These are phyloP conservation scores for Malassezia equina DNA, from an alignment of 1,284 basidiomycete genomes.

Conservation along the genomic window DNA sequence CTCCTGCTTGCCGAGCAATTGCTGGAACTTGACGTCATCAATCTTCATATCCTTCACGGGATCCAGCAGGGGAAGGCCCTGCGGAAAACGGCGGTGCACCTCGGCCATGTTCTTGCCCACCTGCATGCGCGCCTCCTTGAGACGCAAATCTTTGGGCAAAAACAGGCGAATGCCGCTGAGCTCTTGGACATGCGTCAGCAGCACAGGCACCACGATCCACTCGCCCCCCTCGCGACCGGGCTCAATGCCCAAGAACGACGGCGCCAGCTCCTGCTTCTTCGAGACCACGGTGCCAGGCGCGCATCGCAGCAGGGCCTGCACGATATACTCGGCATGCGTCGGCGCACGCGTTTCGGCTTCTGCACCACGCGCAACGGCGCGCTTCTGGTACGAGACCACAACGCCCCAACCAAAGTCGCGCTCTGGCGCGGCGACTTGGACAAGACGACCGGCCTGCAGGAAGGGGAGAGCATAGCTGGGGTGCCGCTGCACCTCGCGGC, in stretches of 20 bases:
- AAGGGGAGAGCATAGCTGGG: slow-evolving; percentile 88
- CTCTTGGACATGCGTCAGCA: slow-evolving; percentile 74
- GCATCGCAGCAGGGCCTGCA: slow-evolving; percentile 85
- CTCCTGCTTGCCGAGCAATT: slow-evolving; percentile 52
- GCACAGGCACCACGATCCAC: slow-evolving; percentile 76
- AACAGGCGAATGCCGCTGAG: slow-evolving; percentile 79
- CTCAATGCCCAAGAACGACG: slow-evolving; percentile 20
- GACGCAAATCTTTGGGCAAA: slow-evolving; percentile 79
- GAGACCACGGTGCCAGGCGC: slow-evolving; percentile 59
- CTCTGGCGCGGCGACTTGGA: slow-evolving; percentile 74
- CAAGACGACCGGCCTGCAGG: slow-evolving; percentile 78
- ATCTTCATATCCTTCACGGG: slow-evolving; percentile 94
- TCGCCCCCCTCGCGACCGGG: slow-evolving; percentile 48
- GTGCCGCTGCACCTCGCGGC: slow-evolving; percentile 83
- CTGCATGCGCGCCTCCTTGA: slow-evolving; percentile 65
- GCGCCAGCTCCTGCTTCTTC: slow-evolving; percentile 14
- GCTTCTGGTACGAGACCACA: slow-evolving; percentile 82
- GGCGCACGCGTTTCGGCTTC: slow-evolving; percentile 54
- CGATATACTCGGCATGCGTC: slow-evolving; percentile 75
- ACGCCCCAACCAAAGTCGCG: slow-evolving; percentile 94
- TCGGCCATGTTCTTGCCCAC: slow-evolving; percentile 81
- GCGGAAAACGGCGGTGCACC: slow-evolving; percentile 75
- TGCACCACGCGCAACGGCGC: slow-evolving; percentile 51
- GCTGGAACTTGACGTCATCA: slow-evolving; percentile 81
- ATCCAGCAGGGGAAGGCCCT: slow-evolving; percentile 75